Conservation (phyloP, 768 basidiomycete species). For the Russula lepida region DNA sequence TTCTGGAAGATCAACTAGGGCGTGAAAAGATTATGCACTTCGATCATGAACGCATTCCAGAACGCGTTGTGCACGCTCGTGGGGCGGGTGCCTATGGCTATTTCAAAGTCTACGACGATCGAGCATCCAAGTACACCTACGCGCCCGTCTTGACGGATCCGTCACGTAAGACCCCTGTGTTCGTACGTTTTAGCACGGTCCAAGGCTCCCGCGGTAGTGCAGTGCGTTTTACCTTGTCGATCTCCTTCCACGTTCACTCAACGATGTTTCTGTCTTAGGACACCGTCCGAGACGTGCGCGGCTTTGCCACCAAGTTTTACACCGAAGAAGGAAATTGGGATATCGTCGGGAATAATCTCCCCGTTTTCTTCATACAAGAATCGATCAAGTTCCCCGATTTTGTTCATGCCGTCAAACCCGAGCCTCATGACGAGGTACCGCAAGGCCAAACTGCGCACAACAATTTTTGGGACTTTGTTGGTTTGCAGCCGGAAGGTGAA, state of each 20-base stretch:
- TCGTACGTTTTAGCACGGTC: slow-evolving; percentile 82
- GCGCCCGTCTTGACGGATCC: slow-evolving; percentile 69
- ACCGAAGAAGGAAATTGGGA: slow-evolving; percentile 85
- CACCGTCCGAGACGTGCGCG: slow-evolving; percentile 77
- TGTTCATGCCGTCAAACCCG: slow-evolving; percentile 78
- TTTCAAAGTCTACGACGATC: slow-evolving; percentile 65
- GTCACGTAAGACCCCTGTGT: slow-evolving; percentile 62
- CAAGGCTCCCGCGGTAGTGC: slow-evolving; percentile 76
- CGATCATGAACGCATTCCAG: slow-evolving; percentile 86
- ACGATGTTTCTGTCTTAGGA: slow-evolving; percentile 33
- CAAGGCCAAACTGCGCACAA: slow-evolving; percentile 66
- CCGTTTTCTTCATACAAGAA: slow-evolving; percentile 77
- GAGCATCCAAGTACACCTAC: slow-evolving; percentile 61
- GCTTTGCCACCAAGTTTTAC: slow-evolving; percentile 80
- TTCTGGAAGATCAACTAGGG: slow-evolving; percentile 71
- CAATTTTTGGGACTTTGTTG: slow-evolving; percentile 83
- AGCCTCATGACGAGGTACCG: slow-evolving; percentile 76
- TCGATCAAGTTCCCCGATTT: slow-evolving; percentile 82
- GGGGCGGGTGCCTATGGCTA: slow-evolving; percentile 76
- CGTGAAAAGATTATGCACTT: slow-evolving; percentile 73
- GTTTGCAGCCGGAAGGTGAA: slow-evolving; percentile 57
- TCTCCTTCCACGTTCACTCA: not conserved
- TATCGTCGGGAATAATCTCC: slow-evolving; percentile 76
- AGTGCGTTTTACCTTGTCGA: slow-evolving; percentile 34
- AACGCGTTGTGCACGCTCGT: slow-evolving; percentile 57